Evolutionary conservation across 371 early-diverging fungal genomes (phyloP).

Genomic region (Actinomortierella ambigua): DNA sequence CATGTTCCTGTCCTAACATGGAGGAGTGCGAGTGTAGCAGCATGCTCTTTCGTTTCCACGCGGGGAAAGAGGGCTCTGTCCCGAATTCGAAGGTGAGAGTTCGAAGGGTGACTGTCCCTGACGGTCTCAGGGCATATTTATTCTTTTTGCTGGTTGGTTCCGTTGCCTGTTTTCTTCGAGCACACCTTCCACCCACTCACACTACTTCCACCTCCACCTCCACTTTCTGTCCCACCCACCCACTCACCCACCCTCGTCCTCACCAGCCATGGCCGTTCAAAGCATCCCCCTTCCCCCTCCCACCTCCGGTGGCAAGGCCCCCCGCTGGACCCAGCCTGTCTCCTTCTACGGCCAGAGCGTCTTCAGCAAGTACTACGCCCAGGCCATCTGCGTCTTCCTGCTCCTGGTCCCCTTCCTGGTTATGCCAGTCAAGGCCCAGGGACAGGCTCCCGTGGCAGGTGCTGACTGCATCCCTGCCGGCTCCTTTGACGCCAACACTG

Average conservation of each 20-base stretch:
- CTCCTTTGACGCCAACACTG: constrained; percentile 49
- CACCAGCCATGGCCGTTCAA: constrained; percentile 24
- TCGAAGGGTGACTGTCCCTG: no score
- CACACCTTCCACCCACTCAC: background rate
- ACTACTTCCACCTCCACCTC: background rate
- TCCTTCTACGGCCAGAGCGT: constrained; percentile 49
- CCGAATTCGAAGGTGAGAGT: no score
- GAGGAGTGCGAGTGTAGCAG: no score
- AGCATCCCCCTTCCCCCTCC: constrained; percentile 32
- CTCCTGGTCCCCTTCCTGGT: constrained; percentile 40
- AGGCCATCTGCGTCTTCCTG: constrained; percentile 44
- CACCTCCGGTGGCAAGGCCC: constrained; percentile 28
- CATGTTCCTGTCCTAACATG: no score
- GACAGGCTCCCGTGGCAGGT: constrained; percentile 44
- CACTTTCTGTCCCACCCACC: background rate
- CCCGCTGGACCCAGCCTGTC: constrained; percentile 48
- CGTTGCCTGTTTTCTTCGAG: no score
- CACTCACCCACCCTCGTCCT: background rate
- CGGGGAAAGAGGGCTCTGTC: no score
- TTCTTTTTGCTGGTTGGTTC: no score
- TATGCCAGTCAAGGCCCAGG: constrained; percentile 46
- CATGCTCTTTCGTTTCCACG: no score
- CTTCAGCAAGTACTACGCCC: constrained; percentile 49
- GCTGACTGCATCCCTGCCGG: constrained; percentile 46
- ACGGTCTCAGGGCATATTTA: no score